Percentiles rank a stretch among this genome's conserved stretches.
These are phyloP conservation scores for Exophiala bonariae DNA, from an alignment of 2,329 filamentous ascomycete genomes.

Conservation along the genomic window DNA sequence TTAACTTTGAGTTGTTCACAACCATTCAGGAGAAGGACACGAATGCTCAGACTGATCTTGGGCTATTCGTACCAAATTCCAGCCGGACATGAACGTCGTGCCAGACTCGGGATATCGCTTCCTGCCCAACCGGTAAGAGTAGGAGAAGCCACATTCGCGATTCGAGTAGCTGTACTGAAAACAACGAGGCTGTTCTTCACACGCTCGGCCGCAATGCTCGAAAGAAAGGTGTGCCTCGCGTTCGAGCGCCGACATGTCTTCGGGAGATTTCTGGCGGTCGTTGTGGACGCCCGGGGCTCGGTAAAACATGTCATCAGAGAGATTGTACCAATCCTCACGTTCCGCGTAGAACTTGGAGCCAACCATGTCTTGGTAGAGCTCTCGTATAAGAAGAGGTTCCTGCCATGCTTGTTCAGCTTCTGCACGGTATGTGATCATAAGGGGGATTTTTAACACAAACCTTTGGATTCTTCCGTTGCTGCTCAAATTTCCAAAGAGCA, in stretches of 20 bases:
- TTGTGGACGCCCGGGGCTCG: neutral
- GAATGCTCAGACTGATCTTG: neutral
- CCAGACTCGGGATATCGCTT: neutral
- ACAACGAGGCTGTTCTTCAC: neutral
- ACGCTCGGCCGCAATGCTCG: conserved; percentile 5
- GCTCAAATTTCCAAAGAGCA: neutral
- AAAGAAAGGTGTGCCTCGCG: conserved; percentile 1
- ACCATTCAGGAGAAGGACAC: neutral
- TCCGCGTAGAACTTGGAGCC: neutral
- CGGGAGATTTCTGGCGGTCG: conserved; percentile 2
- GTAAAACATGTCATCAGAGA: conserved; percentile 3
- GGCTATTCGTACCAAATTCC: conserved; percentile 1
- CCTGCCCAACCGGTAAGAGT: conserved; percentile 6
- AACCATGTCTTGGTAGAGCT: conserved; percentile 6
- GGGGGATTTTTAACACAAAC: neutral
- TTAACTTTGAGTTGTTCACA: neutral
- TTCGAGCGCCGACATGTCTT: conserved; percentile 2
- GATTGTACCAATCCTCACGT: conserved; percentile 7
- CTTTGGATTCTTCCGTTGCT: neutral
- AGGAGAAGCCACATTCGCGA: conserved; percentile 1
- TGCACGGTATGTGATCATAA: neutral
- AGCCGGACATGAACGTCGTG: neutral
- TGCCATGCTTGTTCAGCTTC: neutral
- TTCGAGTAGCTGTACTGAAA: conserved; percentile 4
- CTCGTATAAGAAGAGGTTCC: conserved; percentile 1